Base-by-base conservation (phyloP, 306 rosid genomes). In the Dryas alaskensis region DNA sequence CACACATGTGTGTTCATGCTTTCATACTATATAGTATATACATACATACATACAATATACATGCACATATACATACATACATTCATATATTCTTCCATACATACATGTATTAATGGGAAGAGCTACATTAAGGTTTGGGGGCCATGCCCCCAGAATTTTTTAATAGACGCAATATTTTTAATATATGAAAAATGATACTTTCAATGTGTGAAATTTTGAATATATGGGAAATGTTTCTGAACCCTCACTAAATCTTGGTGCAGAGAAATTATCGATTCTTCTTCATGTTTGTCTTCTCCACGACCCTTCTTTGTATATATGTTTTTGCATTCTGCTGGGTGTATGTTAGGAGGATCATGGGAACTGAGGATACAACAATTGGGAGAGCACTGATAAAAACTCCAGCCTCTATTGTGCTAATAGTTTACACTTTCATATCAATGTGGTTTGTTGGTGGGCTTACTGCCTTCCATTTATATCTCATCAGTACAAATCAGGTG, bases 371-470 rank as follows among this genome's bases (percentile, higher is more conserved):
- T 13, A 87, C 67, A 60, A 80, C 92, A 27, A 87, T 94, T 78
- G 91, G 96, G 98, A 92, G 78, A 81, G 97, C 98, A 77, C 87
- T 92, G 97, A 86, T 89, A 72, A 91, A 89, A 85, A 94, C 96
- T 61, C 98, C 98, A 7, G 97, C 96, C 53, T 92, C 98, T 78
- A 89, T 94, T 67, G 97, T 88, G 82, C 87, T 94, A 45, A 88
- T 94, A 73, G 31, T 94, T 61, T 94, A 94, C 88, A 89, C 98
- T 68, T 94, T 94, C 79, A 88, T 94, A 85, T 82, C 96, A 37
- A 91, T 94, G 96, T 94, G 98, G 98, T 94, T 94, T 82, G 98
- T 94, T 44, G 96, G 97, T 1, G 98, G 98, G 60, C 97, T 94
- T 55, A 88, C 97, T n/a, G 97, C 98, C 61, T 94, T 94, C 90